phyloP scores from a whole-genome alignment of 2,329 filamentous ascomycete species.

The Anisogramma anomala region DNA sequence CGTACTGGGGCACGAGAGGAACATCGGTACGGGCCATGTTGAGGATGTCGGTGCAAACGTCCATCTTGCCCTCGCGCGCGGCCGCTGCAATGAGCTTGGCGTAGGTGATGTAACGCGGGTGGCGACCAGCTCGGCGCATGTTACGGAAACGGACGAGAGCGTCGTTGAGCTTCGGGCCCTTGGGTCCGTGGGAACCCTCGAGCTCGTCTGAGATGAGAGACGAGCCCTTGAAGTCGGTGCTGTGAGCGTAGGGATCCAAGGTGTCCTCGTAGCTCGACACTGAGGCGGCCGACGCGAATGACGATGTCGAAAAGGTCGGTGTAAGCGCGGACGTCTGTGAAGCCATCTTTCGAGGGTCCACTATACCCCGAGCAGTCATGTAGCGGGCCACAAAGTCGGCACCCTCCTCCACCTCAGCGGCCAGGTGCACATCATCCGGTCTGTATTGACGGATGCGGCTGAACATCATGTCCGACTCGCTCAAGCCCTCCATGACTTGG shows the following conservation, averaged over 20 bases:
- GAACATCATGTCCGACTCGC: slow-evolving; percentile 77
- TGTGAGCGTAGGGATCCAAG: slow-evolving; percentile 82
- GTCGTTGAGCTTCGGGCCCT: slow-evolving; percentile 64
- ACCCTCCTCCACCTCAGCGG: slow-evolving; percentile 79
- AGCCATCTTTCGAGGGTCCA: slow-evolving; percentile 42
- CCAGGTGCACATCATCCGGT: slow-evolving; percentile 42
- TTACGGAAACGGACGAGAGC: slow-evolving; percentile 77
- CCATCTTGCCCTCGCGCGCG: slow-evolving; percentile 71
- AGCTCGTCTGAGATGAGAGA: slow-evolving; percentile 81
- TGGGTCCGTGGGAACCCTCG: slow-evolving; percentile 65
- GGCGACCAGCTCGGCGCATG: slow-evolving; percentile 82
- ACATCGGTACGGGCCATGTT: slow-evolving; percentile 83
- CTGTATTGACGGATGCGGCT: slow-evolving; percentile 60
- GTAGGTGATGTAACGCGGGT: slow-evolving; percentile 92
- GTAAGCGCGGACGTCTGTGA: slow-evolving; percentile 34
- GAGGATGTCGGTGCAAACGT: slow-evolving; percentile 74
- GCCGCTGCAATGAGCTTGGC: slow-evolving; percentile 89
- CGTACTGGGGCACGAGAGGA: slow-evolving; percentile 71
- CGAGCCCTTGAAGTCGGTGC: slow-evolving; percentile 87
- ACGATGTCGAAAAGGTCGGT: slow-evolving; percentile 39
- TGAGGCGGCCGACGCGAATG: slow-evolving; percentile 42
- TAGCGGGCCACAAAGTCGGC: slow-evolving; percentile 55
- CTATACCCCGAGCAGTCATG: slow-evolving; percentile 44
- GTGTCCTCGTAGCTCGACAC: slow-evolving; percentile 62
- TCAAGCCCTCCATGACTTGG: slow-evolving; percentile 68